Evolutionary conservation across 2,329 filamentous ascomycete species (phyloP).

Genomic region (Fusarium sp.): DNA sequence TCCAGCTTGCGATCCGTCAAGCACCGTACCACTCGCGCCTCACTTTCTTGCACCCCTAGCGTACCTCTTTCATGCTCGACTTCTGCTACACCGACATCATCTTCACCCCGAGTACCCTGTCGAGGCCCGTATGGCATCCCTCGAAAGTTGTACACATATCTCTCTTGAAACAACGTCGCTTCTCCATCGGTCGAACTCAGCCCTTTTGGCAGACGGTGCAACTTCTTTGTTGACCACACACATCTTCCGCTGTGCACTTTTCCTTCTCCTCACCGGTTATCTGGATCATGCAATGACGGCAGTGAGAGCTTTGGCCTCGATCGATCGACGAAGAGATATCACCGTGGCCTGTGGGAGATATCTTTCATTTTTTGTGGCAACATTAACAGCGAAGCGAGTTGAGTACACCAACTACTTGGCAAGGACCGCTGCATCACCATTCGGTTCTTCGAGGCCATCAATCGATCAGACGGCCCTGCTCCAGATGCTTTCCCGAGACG

Average conservation of each 20-base stretch:
- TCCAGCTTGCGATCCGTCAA: slow-evolving; percentile 74
- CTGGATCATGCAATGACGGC: slow-evolving; percentile 79
- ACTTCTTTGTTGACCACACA: slow-evolving; percentile 83
- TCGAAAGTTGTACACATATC: slow-evolving; percentile 80
- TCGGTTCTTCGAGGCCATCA: slow-evolving; percentile 45
- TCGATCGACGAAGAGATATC: slow-evolving; percentile 77
- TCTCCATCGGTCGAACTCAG: slow-evolving; percentile 72
- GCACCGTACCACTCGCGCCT: slow-evolving; percentile 75
- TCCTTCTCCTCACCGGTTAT: slow-evolving; percentile 80
- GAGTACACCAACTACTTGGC: slow-evolving; percentile 57
- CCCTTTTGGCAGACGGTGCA: slow-evolving; percentile 70
- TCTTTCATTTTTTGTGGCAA: slow-evolving; percentile 81
- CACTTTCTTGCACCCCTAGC: slow-evolving; percentile 79
- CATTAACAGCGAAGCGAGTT: slow-evolving; percentile 66
- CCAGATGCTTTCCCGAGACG: slow-evolving; percentile 66
- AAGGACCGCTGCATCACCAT: slow-evolving; percentile 49
- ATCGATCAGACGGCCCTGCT: slow-evolving; percentile 49
- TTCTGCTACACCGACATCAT: slow-evolving; percentile 90
- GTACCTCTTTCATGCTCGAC: slow-evolving; percentile 83
- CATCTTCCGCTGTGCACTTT: slow-evolving; percentile 85
- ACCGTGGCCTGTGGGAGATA: slow-evolving; percentile 84
- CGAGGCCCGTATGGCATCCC: slow-evolving; percentile 74
- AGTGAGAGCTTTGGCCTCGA: slow-evolving; percentile 74
- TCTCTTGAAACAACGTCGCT: slow-evolving; percentile 83
- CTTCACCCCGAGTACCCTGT: slow-evolving; percentile 76